A percentile compares a stretch with the other conserved stretches of the same genome.
phyloP scores from a whole-genome alignment of 345 rosid genomes.

The Bruguiera gymnorhiza region DNA sequence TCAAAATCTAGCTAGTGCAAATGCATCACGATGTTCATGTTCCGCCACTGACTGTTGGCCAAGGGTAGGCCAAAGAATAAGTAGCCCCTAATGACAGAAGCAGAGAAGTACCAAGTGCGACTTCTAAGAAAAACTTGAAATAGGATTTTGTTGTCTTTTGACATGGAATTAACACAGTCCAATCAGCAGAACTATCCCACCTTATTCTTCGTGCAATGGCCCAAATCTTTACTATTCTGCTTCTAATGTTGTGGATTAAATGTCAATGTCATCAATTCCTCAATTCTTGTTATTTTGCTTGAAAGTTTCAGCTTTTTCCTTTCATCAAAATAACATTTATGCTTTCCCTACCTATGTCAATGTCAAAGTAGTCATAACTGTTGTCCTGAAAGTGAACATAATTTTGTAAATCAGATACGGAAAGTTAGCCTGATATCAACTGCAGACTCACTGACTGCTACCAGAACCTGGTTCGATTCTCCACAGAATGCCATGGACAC shows the following conservation, averaged over 20 bases:
- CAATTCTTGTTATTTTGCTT: conserved; percentile 16
- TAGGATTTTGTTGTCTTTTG: conserved; percentile 5
- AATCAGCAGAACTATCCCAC: conserved; percentile 7
- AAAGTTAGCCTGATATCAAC: conserved; percentile 23
- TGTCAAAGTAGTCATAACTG: conserved; percentile 9
- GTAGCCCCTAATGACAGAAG: background rate
- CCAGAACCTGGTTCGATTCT: conserved; percentile 10
- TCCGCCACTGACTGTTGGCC: background rate
- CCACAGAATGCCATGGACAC: conserved; percentile 3
- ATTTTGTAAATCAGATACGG: background rate
- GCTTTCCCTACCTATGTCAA: conserved; percentile 9
- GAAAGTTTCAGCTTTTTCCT: conserved; percentile 5
- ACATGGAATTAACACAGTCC: background rate
- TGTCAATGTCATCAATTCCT: conserved; percentile 13
- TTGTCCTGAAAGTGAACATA: background rate
- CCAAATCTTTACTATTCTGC: conserved; percentile 1
- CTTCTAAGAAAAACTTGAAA: background rate
- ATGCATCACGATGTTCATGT: background rate
- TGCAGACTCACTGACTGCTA: conserved; percentile 11
- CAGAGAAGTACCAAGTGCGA: background rate
- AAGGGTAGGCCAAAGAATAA: conserved; percentile 14
- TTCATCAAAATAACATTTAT: conserved; percentile 2
- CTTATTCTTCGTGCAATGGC: conserved; percentile 8
- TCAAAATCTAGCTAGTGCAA: background rate
- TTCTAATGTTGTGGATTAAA: background rate